Evolutionary conservation across 2,329 filamentous ascomycete species (phyloP), one percentile per base, ranked within the genome.

Genomic region (Colletotrichum somersetense): DNA sequence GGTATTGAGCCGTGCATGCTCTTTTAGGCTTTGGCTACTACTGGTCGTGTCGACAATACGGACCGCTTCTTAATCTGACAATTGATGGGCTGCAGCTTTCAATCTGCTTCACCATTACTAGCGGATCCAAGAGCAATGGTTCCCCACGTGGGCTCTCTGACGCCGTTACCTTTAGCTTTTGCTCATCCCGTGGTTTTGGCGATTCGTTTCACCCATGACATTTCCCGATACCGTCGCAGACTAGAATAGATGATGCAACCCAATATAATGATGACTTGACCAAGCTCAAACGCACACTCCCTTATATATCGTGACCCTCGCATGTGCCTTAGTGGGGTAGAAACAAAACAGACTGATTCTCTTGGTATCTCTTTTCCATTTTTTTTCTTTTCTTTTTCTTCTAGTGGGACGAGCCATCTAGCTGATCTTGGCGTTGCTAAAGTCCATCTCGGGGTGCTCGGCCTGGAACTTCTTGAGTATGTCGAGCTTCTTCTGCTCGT

Each of bases 401-500:
- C 16, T 44, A 40, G 3, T 6, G 16, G 18, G 10, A 5, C 30
- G 5, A 23, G 16, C 10, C 26, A n/a, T 44, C 63, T 68, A 74
- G 58, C 68, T 87, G 69, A 92, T 89, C 84, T 92, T 91, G 74
- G 90, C 91, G 59, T 92, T 92, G 80, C 86, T 89, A 77, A 93
- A 92, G 80, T 93, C 91, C 88, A 93, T 90, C 83, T 92, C 91
- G 0, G 90, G 89, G 76, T 91, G 89, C 82, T 97, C 91, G 62
- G 85, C 86, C 89, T 98, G 92, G 84, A 99, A 98, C 85, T 97
- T 94, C 84, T 93, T 93, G 80, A 99, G 84, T 77, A 99, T 92
- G 67, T 99, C 96, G 80, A 91, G 84, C 89, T 98, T 98, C 87
- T 95, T 94, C 88, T 97, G 91, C 86, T 99, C 96, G 76, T 98